Evolutionary conservation across 495 filamentous ascomycete species (phyloP).

Genomic region (Penicillium simplicissimum): DNA sequence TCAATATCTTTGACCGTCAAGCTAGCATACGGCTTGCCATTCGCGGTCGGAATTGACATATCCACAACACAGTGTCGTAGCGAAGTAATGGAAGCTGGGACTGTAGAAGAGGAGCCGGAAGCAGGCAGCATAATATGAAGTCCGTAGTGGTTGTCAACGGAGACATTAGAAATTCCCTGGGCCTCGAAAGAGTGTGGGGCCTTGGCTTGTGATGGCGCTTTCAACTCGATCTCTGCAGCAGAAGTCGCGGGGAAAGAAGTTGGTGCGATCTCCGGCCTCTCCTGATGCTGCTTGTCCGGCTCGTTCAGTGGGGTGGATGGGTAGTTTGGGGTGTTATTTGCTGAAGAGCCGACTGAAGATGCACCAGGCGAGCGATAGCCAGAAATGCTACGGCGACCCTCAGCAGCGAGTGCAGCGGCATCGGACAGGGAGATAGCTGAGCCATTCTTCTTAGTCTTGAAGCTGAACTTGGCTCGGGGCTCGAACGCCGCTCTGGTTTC

Average conservation of each 20-base stretch:
- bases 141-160: slow-evolving; percentile 60
- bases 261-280: slow-evolving; percentile 38
- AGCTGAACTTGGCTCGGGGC: slow-evolving; percentile 70
- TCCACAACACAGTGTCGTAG: slow-evolving; percentile 74
- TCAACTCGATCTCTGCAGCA: slow-evolving; percentile 19
- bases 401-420: slow-evolving; percentile 52
- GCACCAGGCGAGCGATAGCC: slow-evolving; percentile 44
- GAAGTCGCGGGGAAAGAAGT: slow-evolving; percentile 36
- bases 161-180: slow-evolving; percentile 52
- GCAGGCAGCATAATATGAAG: slow-evolving; percentile 70
- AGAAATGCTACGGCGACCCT: slow-evolving; percentile 45
- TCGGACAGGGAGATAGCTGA: slow-evolving; percentile 59
- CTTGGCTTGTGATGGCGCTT: slow-evolving; percentile 21
- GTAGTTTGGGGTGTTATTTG: slow-evolving; percentile 53
- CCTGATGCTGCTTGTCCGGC: slow-evolving; percentile 38
- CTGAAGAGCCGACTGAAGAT: slow-evolving; percentile 53
- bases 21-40: slow-evolving; percentile 68
- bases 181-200: slow-evolving; percentile 26
- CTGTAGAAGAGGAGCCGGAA: slow-evolving; percentile 63
- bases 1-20: slow-evolving; percentile 70
- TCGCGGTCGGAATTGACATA: slow-evolving; percentile 65
- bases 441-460: slow-evolving; percentile 64
- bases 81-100: slow-evolving; percentile 72
- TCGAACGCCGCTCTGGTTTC: slow-evolving; percentile 56
- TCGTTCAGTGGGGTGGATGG: slow-evolving; percentile 53